Base-by-base conservation (phyloP, 208 protist genomes). In the Phytomonas sp. region DNA sequence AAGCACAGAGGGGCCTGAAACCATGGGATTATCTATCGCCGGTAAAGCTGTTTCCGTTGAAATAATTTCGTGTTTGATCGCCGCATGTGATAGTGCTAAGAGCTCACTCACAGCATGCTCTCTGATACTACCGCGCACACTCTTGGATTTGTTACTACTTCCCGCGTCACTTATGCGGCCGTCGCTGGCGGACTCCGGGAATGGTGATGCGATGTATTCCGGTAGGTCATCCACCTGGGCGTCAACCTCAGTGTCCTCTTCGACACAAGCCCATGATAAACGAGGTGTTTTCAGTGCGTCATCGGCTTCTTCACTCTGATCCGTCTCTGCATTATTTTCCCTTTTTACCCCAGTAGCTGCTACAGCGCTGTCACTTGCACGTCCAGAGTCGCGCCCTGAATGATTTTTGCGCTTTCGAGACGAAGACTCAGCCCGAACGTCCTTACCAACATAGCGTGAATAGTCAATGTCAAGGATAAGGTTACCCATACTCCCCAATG, bases 391-490 rank as follows among this genome's bases (percentile, higher is more conserved):
- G 46, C 46, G 20, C 46, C 23, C 46, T 56, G 46, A 56, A 56
- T 56, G 46, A 26, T 17, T 56, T 56, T 56, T 56, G 20, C 46
- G 46, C 20, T 20, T 56, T 56, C 20, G 17, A 26, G 5, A 23
- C 46, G 46, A 56, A 7, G 23, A 56, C 70, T 56, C 11, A 60
- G 60, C 20, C 60, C 29, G 62, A 69, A 61, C 26, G 72, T 72
- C 0, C 74, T 75, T 60, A 73, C 63, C 11, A 71, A 75, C 36
- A 61, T 46, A 56, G 75, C 77, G 68, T 20, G 88, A 68, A 74
- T 93, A 96, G 75, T 96, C 91, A 20, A 94, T 78, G 60, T 94
- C 91, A 31, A 96, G 82, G 30, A 96, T 89, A 56, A 92, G 59
- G 78, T 96, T 96, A 29, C 91, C 91, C 4, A 71, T 75, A n/a